Evolutionary conservation across 306 rosid species (phyloP).

Genomic region (Canavalia ensiformis): DNA sequence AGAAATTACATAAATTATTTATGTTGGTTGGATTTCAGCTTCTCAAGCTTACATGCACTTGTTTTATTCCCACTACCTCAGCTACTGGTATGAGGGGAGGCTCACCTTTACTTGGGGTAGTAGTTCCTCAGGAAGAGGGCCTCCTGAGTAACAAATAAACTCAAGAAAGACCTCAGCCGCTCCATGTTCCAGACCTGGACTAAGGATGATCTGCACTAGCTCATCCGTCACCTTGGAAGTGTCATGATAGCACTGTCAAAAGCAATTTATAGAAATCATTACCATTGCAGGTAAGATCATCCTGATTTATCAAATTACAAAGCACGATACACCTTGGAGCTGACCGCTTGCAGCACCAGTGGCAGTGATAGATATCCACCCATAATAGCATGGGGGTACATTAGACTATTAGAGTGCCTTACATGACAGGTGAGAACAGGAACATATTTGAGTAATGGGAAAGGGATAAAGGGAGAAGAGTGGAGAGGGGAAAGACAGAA

Average conservation of each 20-base stretch:
- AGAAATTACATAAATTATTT: background rate
- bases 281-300: conserved; percentile 22
- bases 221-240: conserved; percentile 90
- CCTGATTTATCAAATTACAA: conserved; percentile 28
- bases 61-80: conserved; percentile 7
- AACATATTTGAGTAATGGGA: background rate
- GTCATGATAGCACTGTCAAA: conserved; percentile 90
- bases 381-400: background rate
- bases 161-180: conserved; percentile 94
- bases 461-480: background rate
- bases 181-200: conserved; percentile 94
- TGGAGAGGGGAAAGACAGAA: background rate
- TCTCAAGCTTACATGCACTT: conserved; percentile 31
- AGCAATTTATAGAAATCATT: conserved; percentile 41
- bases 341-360: conserved; percentile 4
- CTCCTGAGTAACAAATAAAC: conserved; percentile 93
- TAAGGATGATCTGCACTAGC: conserved; percentile 81
- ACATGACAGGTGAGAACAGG: background rate
- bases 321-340: conserved; percentile 31
- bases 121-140: conserved; percentile 97
- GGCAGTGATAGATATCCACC: conserved; percentile 9
- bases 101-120: conserved; percentile 86
- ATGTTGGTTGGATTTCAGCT: conserved; percentile 40
- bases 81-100: background rate
- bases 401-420: background rate